These are phyloP conservation scores for Pseudogymnoascus pannorum DNA, from an alignment of 2,329 filamentous ascomycete species.

Conservation along the genomic window DNA sequence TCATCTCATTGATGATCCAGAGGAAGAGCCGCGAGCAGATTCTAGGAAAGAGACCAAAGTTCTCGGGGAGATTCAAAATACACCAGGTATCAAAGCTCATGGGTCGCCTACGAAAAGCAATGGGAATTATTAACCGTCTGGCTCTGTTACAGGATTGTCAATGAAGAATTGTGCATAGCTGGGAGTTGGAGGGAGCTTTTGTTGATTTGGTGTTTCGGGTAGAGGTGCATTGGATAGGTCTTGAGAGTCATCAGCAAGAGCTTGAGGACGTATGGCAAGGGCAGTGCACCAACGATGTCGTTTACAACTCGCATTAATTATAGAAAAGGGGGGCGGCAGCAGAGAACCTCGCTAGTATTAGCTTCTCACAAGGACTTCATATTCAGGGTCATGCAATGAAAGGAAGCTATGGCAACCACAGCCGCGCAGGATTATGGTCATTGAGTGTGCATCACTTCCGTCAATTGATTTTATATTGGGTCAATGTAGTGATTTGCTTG, in stretches of 20 bases:
- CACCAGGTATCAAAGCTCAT: neutral
- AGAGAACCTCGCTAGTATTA: neutral
- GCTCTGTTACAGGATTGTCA: conserved; percentile 5
- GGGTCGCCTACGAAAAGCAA: conserved; percentile 4
- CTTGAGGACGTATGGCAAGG: neutral
- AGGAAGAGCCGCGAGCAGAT: conserved; percentile 12
- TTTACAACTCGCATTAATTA: conserved; percentile 1
- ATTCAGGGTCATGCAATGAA: neutral
- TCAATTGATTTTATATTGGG: neutral
- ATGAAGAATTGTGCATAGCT: conserved; percentile 3
- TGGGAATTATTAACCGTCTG: conserved; percentile 1
- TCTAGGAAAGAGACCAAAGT: neutral
- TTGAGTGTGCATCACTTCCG: neutral
- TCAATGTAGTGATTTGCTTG: neutral
- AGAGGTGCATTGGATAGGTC: neutral
- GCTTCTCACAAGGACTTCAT: neutral
- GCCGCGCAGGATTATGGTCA: neutral
- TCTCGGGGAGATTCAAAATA: neutral
- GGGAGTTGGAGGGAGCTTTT: conserved; percentile 2
- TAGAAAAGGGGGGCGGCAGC: neutral
- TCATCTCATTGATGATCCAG: conserved; percentile 51
- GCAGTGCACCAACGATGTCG: neutral
- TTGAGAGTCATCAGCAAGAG: neutral
- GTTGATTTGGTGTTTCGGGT: neutral
- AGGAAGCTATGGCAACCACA: neutral